Evolutionary conservation across 176 grass and related monocot genomes (phyloP), one percentile per base, ranked within the genome.

Genomic region (Tillandsia fasciculata): DNA sequence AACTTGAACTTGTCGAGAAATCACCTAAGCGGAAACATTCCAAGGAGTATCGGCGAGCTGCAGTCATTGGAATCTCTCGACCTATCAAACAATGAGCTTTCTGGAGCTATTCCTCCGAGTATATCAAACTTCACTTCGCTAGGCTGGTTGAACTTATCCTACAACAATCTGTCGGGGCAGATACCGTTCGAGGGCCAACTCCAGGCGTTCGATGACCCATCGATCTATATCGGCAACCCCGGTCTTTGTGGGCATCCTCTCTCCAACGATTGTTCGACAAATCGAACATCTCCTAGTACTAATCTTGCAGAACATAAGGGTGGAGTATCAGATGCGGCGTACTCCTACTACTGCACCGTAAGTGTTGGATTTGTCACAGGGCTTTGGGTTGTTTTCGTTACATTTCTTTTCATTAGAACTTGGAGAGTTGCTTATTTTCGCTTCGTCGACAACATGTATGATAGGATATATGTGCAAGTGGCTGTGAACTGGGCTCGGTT

Each of bases 101-200:
- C 3, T 2, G 66, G 79, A 0, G 27, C 51, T 3, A 86, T 86
- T 49, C 84, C 83, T 5, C 53, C 11, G n/a, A 59, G 50, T 3
- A 0, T 81, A 2, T 51, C 78, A 28, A 8, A 23, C 48, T 53
- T 85, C 11, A 73, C 7, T 24, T 72, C n/a, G 12, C 24, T 63
- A 0, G 8, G 61, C 49, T 1, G 13, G 9, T 78, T 82, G 29
- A 75, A 82, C 63, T 53, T 78, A 0, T 78, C 84, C 0, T 61
- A 78, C 20, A 86, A 86, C n/a, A 75, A 86, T n/a, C 52, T 82
- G 12, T 86, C 79, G 1, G 79, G 75, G 69, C 72, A 11, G 49
- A 75, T 82, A 52, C 79, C 79, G 1, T 64, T 48, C 27, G 73
- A 77, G 0, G 0, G 26, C 9, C 77, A 85, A 63, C 27, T 79